A percentile compares a stretch with the other conserved stretches of the same genome.
phyloP scores from a whole-genome alignment of 345 rosid genomes.

The Ceriops decandra region DNA sequence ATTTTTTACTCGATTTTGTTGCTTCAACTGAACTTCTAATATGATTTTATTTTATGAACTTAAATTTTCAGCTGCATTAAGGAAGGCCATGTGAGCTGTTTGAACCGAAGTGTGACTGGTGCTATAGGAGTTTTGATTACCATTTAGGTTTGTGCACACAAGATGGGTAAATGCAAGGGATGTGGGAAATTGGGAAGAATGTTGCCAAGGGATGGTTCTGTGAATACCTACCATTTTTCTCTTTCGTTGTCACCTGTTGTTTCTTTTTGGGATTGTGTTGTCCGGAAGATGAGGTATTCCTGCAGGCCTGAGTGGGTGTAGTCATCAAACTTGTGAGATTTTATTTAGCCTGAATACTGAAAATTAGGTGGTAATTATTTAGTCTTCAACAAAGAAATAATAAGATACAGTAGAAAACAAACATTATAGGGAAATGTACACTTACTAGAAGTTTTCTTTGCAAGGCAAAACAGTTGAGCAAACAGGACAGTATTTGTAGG shows the following conservation, averaged over 20 bases:
- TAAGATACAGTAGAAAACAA: constrained; percentile 20
- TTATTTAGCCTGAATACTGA: constrained; percentile 24
- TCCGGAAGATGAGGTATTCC: constrained; percentile 96
- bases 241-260: constrained; percentile 81
- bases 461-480: constrained; percentile 29
- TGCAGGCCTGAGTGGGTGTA: constrained; percentile 99
- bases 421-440: constrained; percentile 49
- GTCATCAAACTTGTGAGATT: constrained; percentile 30
- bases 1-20: background rate
- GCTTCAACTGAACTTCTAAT: background rate
- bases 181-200: constrained; percentile 71
- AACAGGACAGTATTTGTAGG: constrained; percentile 25
- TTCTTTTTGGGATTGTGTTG: constrained; percentile 94
- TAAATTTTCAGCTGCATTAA: constrained; percentile 19
- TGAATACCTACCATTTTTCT: constrained; percentile 53
- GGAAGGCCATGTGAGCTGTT: constrained; percentile 53
- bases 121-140: constrained; percentile 18
- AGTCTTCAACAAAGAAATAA: constrained; percentile 22
- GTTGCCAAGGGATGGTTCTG: constrained; percentile 48
- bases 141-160: constrained; percentile 31
- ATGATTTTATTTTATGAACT: background rate
- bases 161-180: constrained; percentile 79
- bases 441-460: constrained; percentile 37
- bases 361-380: constrained; percentile 37
- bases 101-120: constrained; percentile 21